Percentiles rank a stretch among this genome's conserved stretches.
These are phyloP conservation scores for Fonsecaea pedrosoi DNA, from an alignment of 2,329 filamentous ascomycete genomes.

Conservation along the genomic window DNA sequence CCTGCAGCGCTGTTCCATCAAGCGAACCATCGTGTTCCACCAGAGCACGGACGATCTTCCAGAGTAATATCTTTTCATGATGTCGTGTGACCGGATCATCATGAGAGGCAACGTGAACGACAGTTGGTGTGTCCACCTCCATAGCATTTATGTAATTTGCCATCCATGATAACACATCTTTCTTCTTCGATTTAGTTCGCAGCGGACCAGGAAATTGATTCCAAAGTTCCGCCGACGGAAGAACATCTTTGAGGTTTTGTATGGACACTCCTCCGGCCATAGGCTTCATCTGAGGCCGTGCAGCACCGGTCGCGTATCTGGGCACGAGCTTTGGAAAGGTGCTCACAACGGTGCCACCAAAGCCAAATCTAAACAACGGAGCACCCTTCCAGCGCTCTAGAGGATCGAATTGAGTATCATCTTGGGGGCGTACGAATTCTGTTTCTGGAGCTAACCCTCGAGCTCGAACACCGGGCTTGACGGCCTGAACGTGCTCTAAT, in stretches of 20 bases:
- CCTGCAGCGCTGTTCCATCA: conserved; percentile 75
- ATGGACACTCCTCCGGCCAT: conserved; percentile 82
- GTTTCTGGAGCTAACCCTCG: conserved; percentile 58
- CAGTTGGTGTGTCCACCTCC: conserved; percentile 58
- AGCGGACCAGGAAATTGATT: conserved; percentile 89
- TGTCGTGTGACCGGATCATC: conserved; percentile 67
- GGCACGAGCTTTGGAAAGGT: conserved; percentile 89
- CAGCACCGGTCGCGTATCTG: conserved; percentile 77
- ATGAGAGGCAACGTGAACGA: conserved; percentile 53
- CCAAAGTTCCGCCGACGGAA: conserved; percentile 73
- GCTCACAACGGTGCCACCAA: conserved; percentile 80
- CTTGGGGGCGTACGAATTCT: conserved; percentile 63
- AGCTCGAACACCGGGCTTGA: conserved; percentile 44
- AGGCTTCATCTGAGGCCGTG: conserved; percentile 77
- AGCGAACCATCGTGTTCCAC: conserved; percentile 85
- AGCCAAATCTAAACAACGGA: conserved; percentile 85
- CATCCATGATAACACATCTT: conserved; percentile 85
- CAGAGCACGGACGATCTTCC: conserved; percentile 82
- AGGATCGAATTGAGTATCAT: conserved; percentile 69
- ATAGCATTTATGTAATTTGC: conserved; percentile 74
- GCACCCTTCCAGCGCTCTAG: conserved; percentile 89
- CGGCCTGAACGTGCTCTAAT: conserved; percentile 41
- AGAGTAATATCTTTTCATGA: conserved; percentile 81
- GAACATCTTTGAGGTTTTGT: conserved; percentile 74
- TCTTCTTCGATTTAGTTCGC: conserved; percentile 91